Evolutionary conservation across 805 yeast genomes (phyloP).

Genomic region (Candida peoriensis): DNA sequence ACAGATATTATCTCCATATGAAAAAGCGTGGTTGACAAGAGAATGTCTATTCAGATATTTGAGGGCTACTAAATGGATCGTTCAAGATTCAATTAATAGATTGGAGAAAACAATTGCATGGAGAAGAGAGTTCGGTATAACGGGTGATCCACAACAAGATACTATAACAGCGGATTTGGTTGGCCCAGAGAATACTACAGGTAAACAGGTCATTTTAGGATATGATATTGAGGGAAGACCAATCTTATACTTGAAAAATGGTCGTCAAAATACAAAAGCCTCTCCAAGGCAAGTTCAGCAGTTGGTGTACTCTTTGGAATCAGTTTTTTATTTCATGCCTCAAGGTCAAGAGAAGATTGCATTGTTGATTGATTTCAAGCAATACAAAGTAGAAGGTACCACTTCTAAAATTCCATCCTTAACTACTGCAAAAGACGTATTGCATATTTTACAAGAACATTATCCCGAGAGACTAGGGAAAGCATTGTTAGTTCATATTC

Average conservation of each 20-base stretch:
- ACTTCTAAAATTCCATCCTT: slow-evolving; percentile 79
- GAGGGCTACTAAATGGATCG: slow-evolving; percentile 91
- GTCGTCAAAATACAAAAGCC: slow-evolving; percentile 91
- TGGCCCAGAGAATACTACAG: slow-evolving; percentile 75
- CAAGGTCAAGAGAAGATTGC: slow-evolving; percentile 94
- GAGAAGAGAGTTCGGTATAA: slow-evolving; percentile 90
- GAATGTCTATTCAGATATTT: slow-evolving; percentile 89
- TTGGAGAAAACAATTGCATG: slow-evolving; percentile 76
- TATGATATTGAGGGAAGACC: slow-evolving; percentile 89
- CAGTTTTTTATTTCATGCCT: slow-evolving; percentile 93
- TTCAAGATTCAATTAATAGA: slow-evolving; percentile 64
- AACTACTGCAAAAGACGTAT: slow-evolving; percentile 83
- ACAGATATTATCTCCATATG: slow-evolving; percentile 46
- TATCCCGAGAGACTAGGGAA: slow-evolving; percentile 96
- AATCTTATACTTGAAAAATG: slow-evolving; percentile 87
- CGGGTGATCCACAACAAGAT: slow-evolving; percentile 39
- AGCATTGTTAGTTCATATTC: slow-evolving; percentile 87
- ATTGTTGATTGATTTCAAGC: slow-evolving; percentile 85
- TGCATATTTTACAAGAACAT: slow-evolving; percentile 91
- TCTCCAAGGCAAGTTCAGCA: slow-evolving; percentile 93
- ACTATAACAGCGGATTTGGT: slow-evolving; percentile 50
- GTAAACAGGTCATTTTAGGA: slow-evolving; percentile 89
- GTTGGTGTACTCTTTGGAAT: slow-evolving; percentile 85
- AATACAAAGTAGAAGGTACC: slow-evolving; percentile 42
- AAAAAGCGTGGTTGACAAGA: slow-evolving; percentile 88